Percentiles rank a stretch among this genome's conserved stretches.
phyloP scores from a whole-genome alignment of 2,329 filamentous ascomycete genomes.

The Massarina eburnea region DNA sequence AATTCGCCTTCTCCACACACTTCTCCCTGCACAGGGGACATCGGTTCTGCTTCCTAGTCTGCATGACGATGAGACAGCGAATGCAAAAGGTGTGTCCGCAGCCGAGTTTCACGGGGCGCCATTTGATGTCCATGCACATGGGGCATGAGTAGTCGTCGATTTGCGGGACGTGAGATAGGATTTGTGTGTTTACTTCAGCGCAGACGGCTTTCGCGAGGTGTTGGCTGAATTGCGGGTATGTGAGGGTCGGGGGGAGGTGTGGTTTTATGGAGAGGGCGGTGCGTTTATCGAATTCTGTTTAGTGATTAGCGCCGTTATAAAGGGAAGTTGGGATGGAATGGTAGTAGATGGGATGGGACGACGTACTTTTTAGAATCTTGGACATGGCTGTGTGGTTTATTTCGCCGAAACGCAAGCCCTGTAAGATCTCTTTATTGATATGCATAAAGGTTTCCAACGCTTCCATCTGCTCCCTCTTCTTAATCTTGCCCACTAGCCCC shows the following conservation, averaged over 20 bases:
- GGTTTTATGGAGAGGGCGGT: conserved; percentile 71
- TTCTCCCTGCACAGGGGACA: conserved; percentile 77
- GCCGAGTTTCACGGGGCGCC: conserved; percentile 74
- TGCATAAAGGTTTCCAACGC: conserved; percentile 70
- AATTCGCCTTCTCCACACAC: conserved; percentile 70
- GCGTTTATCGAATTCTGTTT: conserved; percentile 78
- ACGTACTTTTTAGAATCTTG: conserved; percentile 82
- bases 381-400: conserved; percentile 75
- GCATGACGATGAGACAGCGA: conserved; percentile 77
- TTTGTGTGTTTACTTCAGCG: conserved; percentile 69
- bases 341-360: not conserved
- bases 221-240: conserved; percentile 60
- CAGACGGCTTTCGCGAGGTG: conserved; percentile 75
- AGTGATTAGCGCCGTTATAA: conserved; percentile 5
- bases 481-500: conserved; percentile 62
- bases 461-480: conserved; percentile 63
- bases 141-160: conserved; percentile 84
- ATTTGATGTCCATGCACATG: conserved; percentile 77
- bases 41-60: conserved; percentile 65
- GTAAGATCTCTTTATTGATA: conserved; percentile 75
- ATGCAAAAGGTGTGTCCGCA: conserved; percentile 84
- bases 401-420: conserved; percentile 79
- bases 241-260: conserved; percentile 62
- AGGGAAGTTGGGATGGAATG: not conserved
- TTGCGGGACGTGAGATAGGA: conserved; percentile 75